Evolutionary conservation across 139 green algal genomes (phyloP), one percentile per base, ranked within the genome.

Genomic region (Mychonastes homosphaera): DNA sequence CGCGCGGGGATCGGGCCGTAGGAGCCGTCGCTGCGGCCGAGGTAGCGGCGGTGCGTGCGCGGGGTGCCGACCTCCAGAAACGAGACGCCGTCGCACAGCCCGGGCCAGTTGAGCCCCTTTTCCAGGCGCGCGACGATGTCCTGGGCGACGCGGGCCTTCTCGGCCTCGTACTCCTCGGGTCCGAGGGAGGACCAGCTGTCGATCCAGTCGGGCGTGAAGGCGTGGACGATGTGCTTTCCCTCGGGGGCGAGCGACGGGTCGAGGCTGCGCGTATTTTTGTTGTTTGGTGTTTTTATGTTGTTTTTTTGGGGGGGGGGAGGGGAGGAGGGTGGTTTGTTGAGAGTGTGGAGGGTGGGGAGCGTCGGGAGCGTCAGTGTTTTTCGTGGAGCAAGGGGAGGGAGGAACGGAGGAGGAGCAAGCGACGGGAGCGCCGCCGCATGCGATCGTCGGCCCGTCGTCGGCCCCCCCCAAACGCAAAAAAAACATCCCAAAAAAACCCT

Each of bases 171-270:
- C 58, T 73, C 69, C 66, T 78, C 61, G 0, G 35, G 26, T 9
- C 7, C n/a, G 21, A 18, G 30, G 32, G 27, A 23, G 4, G 30
- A 50, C 76, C 79, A 96, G 40, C 80, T 68, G 46, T 97, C 86
- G 0, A 97, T 85, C 84, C 84, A 97, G 51, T 96, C 87, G n/a
- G 86, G 90, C 0, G 89, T 92, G 75, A 97, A 97, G 62, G 84
- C 81, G 72, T 97, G 90, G 29, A 97, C 77, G 38, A 92, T 81
- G 76, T 97, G 91, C 8, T 71, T 76, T 1, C 82, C 84, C 3
- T 70, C 35, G 0, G 91, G 91, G 10, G 80, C 88, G 38, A 98
- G 55, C 1, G 65, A 82, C 16, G 86, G 71, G 77, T 98, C 91
- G 35, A 98, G 76, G 5, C 55, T 64, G 63, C n/a, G n/a, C n/a